Conservation (phyloP, 164 flowering plant genomes). For the Vitis labrusca region DNA sequence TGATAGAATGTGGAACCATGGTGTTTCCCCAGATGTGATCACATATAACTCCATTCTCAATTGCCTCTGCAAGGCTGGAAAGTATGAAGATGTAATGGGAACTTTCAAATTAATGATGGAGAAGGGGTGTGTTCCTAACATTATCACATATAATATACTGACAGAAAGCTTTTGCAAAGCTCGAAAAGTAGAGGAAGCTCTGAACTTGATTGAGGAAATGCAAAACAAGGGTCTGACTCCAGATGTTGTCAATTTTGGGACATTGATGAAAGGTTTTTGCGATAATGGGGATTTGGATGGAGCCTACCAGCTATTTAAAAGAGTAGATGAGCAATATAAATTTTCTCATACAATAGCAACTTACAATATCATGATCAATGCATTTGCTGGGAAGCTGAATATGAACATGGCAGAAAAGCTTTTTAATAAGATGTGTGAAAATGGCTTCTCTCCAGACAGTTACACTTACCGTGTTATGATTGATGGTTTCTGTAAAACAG, state of each 20-base stretch:
- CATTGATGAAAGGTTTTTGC: conserved; percentile 71
- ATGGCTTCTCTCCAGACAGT: conserved; percentile 53
- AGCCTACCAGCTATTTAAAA: conserved; percentile 60
- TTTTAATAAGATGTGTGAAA: conserved; percentile 55
- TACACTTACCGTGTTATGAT: conserved; percentile 78
- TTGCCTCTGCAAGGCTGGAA: conserved; percentile 85
- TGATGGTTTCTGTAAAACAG: conserved; percentile 76
- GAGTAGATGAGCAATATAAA: conserved; percentile 39
- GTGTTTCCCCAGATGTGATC: conserved; percentile 73
- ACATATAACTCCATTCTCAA: conserved; percentile 77
- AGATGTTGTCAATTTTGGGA: conserved; percentile 62
- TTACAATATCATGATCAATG: conserved; percentile 75
- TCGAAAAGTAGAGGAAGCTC: conserved; percentile 56
- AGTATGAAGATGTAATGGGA: conserved; percentile 58
- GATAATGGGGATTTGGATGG: conserved; percentile 57
- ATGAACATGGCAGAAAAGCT: conserved; percentile 48
- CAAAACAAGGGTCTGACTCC: conserved; percentile 52
- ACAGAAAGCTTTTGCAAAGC: conserved; percentile 73
- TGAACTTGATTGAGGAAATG: conserved; percentile 52
- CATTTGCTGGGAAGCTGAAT: conserved; percentile 59
- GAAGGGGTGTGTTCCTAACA: conserved; percentile 67
- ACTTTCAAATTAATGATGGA: conserved; percentile 64
- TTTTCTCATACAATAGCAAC: conserved; percentile 54
- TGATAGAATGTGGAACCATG: conserved; percentile 64
- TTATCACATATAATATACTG: conserved; percentile 71